Evolutionary conservation across 352 stramenopile genomes (phyloP), one percentile per base, ranked within the genome.

Genomic region (Sclerospora graminicola): DNA sequence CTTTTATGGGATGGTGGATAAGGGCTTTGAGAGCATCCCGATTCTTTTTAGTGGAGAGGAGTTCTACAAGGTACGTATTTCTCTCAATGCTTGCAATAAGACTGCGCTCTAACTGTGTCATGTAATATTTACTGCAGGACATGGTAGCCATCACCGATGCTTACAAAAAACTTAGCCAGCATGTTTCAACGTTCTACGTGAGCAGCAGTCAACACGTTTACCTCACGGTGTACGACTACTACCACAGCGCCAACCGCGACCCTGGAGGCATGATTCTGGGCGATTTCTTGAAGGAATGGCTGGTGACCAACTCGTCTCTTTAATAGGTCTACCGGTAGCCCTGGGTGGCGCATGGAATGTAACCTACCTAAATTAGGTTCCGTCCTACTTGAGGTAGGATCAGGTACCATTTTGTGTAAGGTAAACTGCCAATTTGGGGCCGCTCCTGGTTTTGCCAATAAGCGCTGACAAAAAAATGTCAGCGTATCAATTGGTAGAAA

Each of bases 101-200:
- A 2, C 13, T 19, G 4, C 1, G 31, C 8, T 36, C 33, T 54
- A 30, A 53, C 20, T 48, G 1, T 34, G n/a, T n/a, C n/a, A n/a
- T n/a, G n/a, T n/a, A n/a, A n/a, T n/a, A n/a, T n/a, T n/a, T 33
- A 11, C 32, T 51, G 34, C 37, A 64, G 51, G 70, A 71, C 41
- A 69, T 76, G 63, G 63, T 54, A 24, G 53, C 58, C 1, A 76
- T 80, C 52, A 59, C 74, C 23, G 48, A 76, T 49, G 64, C 56
- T 35, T 80, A 80, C 43, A 69, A 62, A 44, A 68, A 51, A 45
- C 40, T 68, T 41, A 77, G 56, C 40, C 52, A 66, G 21, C 46
- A 69, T 15, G 44, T 80, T 32, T 74, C 68, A 13, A 72, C 61
- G 7, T 80, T 80, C 51, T 71, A 72, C 50, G 45, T 74, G 16